Evolutionary conservation across 768 basidiomycete genomes (phyloP), one percentile per base, ranked within the genome.

Genomic region (Chlorophyllum brunneum): DNA sequence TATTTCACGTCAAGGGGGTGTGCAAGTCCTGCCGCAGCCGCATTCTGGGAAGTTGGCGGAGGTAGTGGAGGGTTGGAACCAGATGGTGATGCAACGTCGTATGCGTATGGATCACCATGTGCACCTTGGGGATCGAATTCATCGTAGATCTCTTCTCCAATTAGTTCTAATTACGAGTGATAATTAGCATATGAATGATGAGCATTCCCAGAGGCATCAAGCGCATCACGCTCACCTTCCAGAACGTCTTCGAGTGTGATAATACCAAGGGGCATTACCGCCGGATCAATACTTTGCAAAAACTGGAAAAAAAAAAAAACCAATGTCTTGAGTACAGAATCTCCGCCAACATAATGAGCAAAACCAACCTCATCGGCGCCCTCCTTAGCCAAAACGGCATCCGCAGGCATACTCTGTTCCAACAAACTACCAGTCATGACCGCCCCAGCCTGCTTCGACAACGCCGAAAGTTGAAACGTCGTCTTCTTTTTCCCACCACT

Each of bases 241-340:
- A 95, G 74, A 7, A 95, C 89, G 57, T 95, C 93, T 67, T 95
- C 93, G 2, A 95, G 77, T 0, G 93, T 95, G 55, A 95, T 94
- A 60, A 95, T 92, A 44, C 93, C 93, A 22, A 94, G 74, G 2
- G 91, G 92, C 74, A 86, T 86, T 29, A 92, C 76, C 16, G 85
- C 82, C 0, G 86, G 88, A 64, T 94, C 91, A 48, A 92, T 79
- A 34, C 79, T 79, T 72, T 87, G 85, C 65, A 95, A 71, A 70
- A 93, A 92, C 82, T 89, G 60, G 1, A 15, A n/a, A 36, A 38
- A 16, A 36, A 38, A 16, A 20, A 40, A 22, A 15, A 29, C 9
- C 34, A 2, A 36, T 13, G 34, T 5, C 13, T 36, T 16, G 13
- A 50, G 29, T n/a, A 50, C 42, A 18, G 11, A 10, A 3, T 10